Base-by-base conservation (phyloP, 2,329 filamentous ascomycete species). In the Fusarium albosuccineum region DNA sequence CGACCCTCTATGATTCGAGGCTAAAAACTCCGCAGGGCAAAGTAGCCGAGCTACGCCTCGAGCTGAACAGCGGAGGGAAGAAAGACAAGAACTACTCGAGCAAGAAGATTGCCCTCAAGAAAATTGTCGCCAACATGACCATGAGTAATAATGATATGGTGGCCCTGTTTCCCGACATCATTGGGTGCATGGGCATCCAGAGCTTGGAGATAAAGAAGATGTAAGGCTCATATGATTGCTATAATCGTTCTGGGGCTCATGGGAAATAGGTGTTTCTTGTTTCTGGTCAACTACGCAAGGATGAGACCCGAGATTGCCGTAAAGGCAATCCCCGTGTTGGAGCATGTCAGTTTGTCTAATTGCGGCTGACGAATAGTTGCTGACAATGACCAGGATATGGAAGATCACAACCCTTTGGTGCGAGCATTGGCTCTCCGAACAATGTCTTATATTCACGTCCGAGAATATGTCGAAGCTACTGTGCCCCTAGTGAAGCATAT, bases 91-190 rank as follows among this genome's bases (percentile, higher is more conserved):
- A 97, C 82, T 91, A 93, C 81, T 87, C 91, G 44, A 89, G 89
- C 70, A 99, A 98, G 86, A 98, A 98, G 87, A 97, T 97, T 76
- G 94, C 96, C 10, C 86, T 99, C 67, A 99, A 99, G 87, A 97
- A 97, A 86, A 98, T 99, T 72, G 96, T 99, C 73, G 96, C 96
- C 78, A 99, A 99, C 79, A 99, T 99, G 96, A 99, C 96, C 69
- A 99, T 99, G 96, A 98, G 95, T 87, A 99, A 99, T 82, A 99
- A 98, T 77, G 96, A 99, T 80, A 99, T 99, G 96, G 92, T 98
- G 57, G 94, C 93, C 39, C 85, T 99, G 53, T 99, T 99, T 73
- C 94, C 95, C 16, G 96, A 99, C 77, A 92, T 99, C 62, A 92
- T 99, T 72, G 90, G 86, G 66, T 98, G 95, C 84, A 99, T 99